These are phyloP conservation scores for Torulaspora globosa DNA, from an alignment of 1,139 yeast species.

Conservation along the genomic window DNA sequence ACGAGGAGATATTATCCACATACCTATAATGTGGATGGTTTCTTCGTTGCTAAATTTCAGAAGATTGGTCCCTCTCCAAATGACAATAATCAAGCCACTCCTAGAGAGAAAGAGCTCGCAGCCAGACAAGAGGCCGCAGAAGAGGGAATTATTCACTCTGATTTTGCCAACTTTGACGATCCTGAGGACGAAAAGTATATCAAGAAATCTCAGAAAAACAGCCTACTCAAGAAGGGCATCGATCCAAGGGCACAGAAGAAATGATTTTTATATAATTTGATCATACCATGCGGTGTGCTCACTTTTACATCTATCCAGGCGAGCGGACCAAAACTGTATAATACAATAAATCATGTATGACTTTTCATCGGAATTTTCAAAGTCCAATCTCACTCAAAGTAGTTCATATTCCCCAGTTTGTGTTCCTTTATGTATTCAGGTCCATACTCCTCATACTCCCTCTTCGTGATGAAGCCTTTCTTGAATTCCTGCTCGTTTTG, in stretches of 20 bases:
- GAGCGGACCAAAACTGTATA: conserved; percentile 10
- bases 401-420: conserved; percentile 57
- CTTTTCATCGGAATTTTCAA: neutral
- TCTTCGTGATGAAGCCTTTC: conserved; percentile 52
- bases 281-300: neutral
- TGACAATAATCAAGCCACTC: conserved; percentile 82
- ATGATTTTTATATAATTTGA: neutral
- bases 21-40: conserved; percentile 97
- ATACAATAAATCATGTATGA: conserved; percentile 8
- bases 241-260: conserved; percentile 51
- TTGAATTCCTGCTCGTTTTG: conserved; percentile 44
- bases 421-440: conserved; percentile 87
- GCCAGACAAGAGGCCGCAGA: conserved; percentile 71
- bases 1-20: conserved; percentile 98
- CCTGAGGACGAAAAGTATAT: conserved; percentile 73
- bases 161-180: conserved; percentile 77
- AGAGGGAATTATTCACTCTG: conserved; percentile 78
- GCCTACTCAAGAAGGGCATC: conserved; percentile 73
- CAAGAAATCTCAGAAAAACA: conserved; percentile 67
- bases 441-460: conserved; percentile 86
- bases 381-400: conserved; percentile 20
- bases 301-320: conserved; percentile 5
- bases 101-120: conserved; percentile 74
- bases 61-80: conserved; percentile 85
- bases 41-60: conserved; percentile 93